Base-by-base conservation (phyloP, 192 early-diverging fungal genomes). In the Coemansia javaensis region DNA sequence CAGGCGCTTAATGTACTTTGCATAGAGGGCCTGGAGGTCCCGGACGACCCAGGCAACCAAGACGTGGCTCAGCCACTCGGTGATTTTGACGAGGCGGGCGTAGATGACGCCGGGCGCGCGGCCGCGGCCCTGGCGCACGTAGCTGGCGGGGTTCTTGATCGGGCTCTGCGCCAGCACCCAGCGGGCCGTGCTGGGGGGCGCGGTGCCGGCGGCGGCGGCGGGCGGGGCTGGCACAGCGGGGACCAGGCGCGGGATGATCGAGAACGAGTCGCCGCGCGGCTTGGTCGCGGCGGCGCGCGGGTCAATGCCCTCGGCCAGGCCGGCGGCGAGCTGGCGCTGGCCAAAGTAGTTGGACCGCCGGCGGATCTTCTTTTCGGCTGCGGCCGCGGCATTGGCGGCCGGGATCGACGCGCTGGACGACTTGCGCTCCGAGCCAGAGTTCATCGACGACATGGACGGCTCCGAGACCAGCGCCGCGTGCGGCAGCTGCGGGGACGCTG, bases 1-100 rank as follows among this genome's bases (percentile, higher is more conserved):
- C 47, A 77, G 50, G 10, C 75, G 59, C 45, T 72, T 71, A 32
- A 67, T 72, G 40, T 77, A 77, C 60, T 77, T 77, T 18, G 63
- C 68, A 42, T 67, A 67, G 11, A 77, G 38, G 5, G 72, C 75
- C 38, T 77, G 75, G 3, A 77, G 48, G 31, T 77, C 75, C 34
- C 63, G 53, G 23, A 77, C 63, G 31, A 77, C 63, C 67, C 67
- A 77, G 10, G 75, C 75, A 30, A 70, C 22, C 38, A 77, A 41
- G 2, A 77, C 75, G 34, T 70, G 67, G 53, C 56, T 66, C 33
- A 71, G 52, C 63, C 67, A 77, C 25, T 77, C 75, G 14, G 63
- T 50, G 16, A 77, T 35, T 39, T 56, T 59, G 32, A 66, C 52
- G 32, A 77, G 43, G 39, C 75, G 68, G 4, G 67, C 68, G 31